Base-by-base conservation (phyloP, 768 basidiomycete species). In the Holtermanniella nyarrowii region DNA sequence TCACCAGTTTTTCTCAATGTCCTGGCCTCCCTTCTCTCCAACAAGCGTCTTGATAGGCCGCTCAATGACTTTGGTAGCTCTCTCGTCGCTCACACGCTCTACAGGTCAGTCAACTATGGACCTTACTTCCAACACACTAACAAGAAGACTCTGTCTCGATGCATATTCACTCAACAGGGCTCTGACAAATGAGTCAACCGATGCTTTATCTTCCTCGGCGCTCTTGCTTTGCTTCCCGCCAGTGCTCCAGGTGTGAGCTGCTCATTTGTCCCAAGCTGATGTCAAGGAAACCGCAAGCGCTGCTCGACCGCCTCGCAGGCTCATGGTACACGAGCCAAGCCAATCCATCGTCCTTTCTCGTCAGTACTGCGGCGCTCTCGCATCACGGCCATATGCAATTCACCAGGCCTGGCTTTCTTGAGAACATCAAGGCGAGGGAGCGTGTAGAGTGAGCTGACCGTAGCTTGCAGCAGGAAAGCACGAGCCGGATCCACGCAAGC, bases 301-400 rank as follows among this genome's bases (percentile, higher is more conserved):
- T 52, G 12, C 31, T 52, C 5, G 44, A 52, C 18, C 24, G 45
- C 11, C 31, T 52, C 3, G 50, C 44, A 1, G 20, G 26, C 25
- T 52, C 50, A 11, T 45, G 50, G 44, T 44, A 52, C 14, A 43
- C 42, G 24, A 44, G 26, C 24, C 31, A 44, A 7, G 45, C 42
- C 24, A 25, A 52, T 27, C 50, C 44, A 18, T 45, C 50, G 1
- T 52, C 42, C 39, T 52, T 52, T 26, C 44, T 52, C 4, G 46
- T 67, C 12, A 50, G 58, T 18, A 48, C 58, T 11, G 57, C 61
- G 26, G 62, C 65, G 21, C 49, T 67, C 25, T 63, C 58, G n/a
- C 65, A 67, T 42, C 61, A 64, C 24, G 55, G 62, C 1, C 52
- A 57, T 24, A 42, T 64, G 4, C 53, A 56, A 24, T 59, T 67